phyloP scores from a whole-genome alignment of 352 stramenopile species.

The Phytophthora capsici region DNA sequence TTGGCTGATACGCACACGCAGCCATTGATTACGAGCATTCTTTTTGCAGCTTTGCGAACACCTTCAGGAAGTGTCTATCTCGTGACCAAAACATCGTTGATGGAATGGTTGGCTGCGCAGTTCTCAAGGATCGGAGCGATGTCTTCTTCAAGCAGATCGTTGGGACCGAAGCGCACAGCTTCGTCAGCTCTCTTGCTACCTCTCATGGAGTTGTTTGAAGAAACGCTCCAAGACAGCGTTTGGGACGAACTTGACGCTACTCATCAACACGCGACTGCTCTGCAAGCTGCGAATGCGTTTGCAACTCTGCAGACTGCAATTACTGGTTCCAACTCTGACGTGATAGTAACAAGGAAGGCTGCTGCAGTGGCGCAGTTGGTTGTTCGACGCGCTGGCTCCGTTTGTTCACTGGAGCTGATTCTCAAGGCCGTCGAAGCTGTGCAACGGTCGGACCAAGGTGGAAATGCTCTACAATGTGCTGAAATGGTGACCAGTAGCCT shows the following conservation, averaged over 20 bases:
- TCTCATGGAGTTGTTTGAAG: constrained; percentile 48
- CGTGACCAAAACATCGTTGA: constrained; percentile 64
- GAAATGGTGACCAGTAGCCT: constrained; percentile 47
- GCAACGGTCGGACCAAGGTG: not conserved
- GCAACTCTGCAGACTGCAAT: constrained; percentile 34
- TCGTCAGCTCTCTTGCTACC: constrained; percentile 43
- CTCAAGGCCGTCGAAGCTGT: constrained; percentile 34
- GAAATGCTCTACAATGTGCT: constrained; percentile 35
- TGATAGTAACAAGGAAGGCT: constrained; percentile 24
- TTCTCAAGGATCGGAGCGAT: constrained; percentile 39
- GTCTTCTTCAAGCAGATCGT: not conserved
- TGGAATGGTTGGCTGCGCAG: constrained; percentile 66
- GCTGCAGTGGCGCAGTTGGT: constrained; percentile 36
- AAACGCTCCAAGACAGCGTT: constrained; percentile 21
- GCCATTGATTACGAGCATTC: constrained; percentile 68
- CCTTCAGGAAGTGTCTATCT: constrained; percentile 55
- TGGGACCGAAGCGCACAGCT: constrained; percentile 14
- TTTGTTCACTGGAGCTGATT: constrained; percentile 52
- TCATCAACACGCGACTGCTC: constrained; percentile 47
- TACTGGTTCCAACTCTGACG: constrained; percentile 19
- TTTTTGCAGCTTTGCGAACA: constrained; percentile 57
- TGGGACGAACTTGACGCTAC: constrained; percentile 42
- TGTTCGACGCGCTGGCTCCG: constrained; percentile 35
- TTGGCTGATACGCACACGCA: constrained; percentile 83
- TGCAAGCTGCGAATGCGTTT: constrained; percentile 51